These are phyloP conservation scores for Kwoniella mangroviensis DNA, from an alignment of 768 basidiomycete species.

Conservation along the genomic window DNA sequence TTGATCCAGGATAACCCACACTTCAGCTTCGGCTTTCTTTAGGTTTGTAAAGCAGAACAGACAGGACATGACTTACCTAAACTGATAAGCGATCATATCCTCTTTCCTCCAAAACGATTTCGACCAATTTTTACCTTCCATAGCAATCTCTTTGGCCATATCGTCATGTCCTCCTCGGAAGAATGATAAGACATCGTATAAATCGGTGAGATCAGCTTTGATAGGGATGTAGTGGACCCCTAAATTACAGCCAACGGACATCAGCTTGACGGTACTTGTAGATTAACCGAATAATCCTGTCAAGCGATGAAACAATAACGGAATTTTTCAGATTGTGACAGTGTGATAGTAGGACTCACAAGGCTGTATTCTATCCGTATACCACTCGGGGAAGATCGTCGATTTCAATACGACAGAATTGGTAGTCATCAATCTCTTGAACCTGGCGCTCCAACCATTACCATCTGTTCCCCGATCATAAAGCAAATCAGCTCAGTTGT, in stretches of 20 bases:
- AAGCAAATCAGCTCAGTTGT: not conserved
- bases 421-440: slow-evolving; percentile 57
- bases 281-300: too few species aligned
- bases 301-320: too few species aligned
- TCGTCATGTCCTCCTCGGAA: slow-evolving; percentile 55
- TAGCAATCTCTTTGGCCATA: slow-evolving; percentile 57
- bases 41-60: not conserved
- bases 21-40: not conserved
- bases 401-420: slow-evolving; percentile 55
- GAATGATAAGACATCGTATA: slow-evolving; percentile 58
- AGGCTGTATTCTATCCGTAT: slow-evolving; percentile 34
- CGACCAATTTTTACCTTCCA: slow-evolving; percentile 57
- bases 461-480: slow-evolving; percentile 42
- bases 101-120: slow-evolving; percentile 55
- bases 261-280: too few species aligned
- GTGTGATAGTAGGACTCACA: slow-evolving; percentile 19
- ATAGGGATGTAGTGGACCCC: slow-evolving; percentile 58
- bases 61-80: slow-evolving; percentile 33
- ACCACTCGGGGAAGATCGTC: slow-evolving; percentile 57
- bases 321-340: too few species aligned
- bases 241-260: not conserved
- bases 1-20: not conserved
- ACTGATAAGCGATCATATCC: slow-evolving; percentile 57
- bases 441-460: slow-evolving; percentile 58
- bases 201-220: slow-evolving; percentile 59